Evolutionary conservation across 2,329 filamentous ascomycete genomes (phyloP), one percentile per base, ranked within the genome.

Genomic region (Fusarium verrucosum): DNA sequence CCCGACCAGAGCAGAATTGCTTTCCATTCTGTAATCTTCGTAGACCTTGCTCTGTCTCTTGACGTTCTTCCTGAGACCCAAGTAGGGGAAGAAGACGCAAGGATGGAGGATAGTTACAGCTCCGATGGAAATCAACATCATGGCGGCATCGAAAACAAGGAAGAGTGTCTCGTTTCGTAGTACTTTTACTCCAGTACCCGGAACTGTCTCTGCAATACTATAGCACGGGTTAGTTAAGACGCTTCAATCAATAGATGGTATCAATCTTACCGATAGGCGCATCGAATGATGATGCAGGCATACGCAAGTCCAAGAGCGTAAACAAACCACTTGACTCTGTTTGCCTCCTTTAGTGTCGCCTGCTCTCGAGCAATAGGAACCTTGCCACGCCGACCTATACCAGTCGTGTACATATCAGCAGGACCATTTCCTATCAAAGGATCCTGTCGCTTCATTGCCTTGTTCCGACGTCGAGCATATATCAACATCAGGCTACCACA

Each of bases 401-500:
- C 53, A 2, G 38, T 20, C 5, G 44, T 11, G 20, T 54, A 60
- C 20, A 26, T 23, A 3, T 51, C 54, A 35, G 41, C 54, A 35
- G 41, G 40, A 11, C 20, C 10, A 6, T 37, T 54, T 3, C 17
- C 17, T 26, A 62, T 51, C 17, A 55, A 37, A 0, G 35, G 28
- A 14, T 57, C 41, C 7, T 28, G 28, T 7, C 30, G 32, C 14
- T 56, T 50, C 30, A 66, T 19, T 7, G 58, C 37, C 20, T 49
- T 35, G 11, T 40, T 61, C 1, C 63, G 59, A 20, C 64, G 60
- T 13, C 36, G 62, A 20, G 30, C 14, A 26, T 68, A 68, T 9
- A 55, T 37, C 20, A 68, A 11, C 65, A 68, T 68, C 7, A 68
- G 42, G 1, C 37, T 16, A 2, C 60, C 69, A 10, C 69, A 72